A percentile compares a stretch with the other conserved stretches of the same genome.
Evolutionary conservation across 2,329 filamentous ascomycete species (phyloP).

Genomic region (Ophiostoma ips): DNA sequence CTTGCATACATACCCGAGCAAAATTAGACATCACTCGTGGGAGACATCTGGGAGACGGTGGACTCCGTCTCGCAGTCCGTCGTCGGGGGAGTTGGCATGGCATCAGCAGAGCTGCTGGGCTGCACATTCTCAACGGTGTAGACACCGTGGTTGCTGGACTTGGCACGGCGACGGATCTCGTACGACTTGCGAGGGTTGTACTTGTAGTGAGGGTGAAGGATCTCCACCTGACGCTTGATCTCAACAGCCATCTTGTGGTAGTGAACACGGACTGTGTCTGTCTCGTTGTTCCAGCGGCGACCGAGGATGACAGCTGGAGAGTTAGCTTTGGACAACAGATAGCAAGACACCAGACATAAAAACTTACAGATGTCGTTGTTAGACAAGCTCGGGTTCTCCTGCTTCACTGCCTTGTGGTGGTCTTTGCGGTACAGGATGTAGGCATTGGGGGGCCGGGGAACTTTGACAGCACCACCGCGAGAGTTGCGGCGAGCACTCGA

Average conservation of each 20-base stretch:
- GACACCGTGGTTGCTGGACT: constrained; percentile 1
- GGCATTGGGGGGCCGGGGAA: constrained; percentile 27
- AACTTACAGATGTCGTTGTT: constrained; percentile 31
- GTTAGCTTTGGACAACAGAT: background rate
- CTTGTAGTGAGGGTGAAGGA: constrained; percentile 24
- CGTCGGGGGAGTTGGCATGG: constrained; percentile 1
- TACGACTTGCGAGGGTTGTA: constrained; percentile 23
- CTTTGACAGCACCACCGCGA: constrained; percentile 8
- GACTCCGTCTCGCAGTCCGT: background rate
- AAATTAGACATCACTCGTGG: background rate
- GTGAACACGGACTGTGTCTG: constrained; percentile 17
- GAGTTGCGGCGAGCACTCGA: background rate
- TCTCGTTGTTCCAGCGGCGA: constrained; percentile 23
- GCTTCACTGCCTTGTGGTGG: constrained; percentile 22
- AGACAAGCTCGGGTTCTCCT: constrained; percentile 21
- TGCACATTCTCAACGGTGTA: background rate
- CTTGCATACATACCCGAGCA: background rate
- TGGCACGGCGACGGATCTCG: constrained; percentile 12
- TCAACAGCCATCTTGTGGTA: constrained; percentile 21
- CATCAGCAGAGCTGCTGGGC: background rate
- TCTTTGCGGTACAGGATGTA: constrained; percentile 30
- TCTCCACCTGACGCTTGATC: constrained; percentile 20
- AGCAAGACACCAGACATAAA: background rate
- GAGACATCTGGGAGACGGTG: background rate
- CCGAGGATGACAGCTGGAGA: constrained; percentile 23